These are phyloP conservation scores for Monosporascus sp. DNA, from an alignment of 2,329 filamentous ascomycete genomes.

Conservation along the genomic window DNA sequence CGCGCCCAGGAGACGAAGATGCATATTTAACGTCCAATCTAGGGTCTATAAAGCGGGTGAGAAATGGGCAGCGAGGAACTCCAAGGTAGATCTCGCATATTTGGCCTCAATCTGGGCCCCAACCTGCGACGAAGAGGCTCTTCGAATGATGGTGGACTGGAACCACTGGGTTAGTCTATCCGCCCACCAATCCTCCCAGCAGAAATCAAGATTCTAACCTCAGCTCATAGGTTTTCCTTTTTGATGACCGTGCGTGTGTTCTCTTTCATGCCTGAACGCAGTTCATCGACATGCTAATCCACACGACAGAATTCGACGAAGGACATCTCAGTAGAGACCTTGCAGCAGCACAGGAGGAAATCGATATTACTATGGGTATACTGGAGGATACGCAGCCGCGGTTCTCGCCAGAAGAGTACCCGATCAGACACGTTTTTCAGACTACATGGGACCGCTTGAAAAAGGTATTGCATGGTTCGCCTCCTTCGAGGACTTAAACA, in stretches of 20 bases:
- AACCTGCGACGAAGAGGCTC: constrained; percentile 3
- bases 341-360: constrained; percentile 10
- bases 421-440: constrained; percentile 12
- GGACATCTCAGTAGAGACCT: constrained; percentile 10
- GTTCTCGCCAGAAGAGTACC: constrained; percentile 2
- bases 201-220: neutral
- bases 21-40: neutral
- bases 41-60: constrained; percentile 10
- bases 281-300: too few species aligned
- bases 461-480: neutral
- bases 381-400: constrained; percentile 5
- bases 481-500: too few species aligned
- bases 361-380: constrained; percentile 7
- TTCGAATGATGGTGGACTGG: constrained; percentile 11
- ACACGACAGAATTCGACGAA: constrained; percentile 10
- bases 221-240: constrained; percentile 5
- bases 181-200: neutral
- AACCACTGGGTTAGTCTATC: constrained; percentile 8
- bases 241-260: constrained; percentile 11
- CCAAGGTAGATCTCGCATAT: constrained; percentile 6
- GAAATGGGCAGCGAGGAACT: constrained; percentile 3
- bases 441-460: constrained; percentile 9
- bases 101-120: constrained; percentile 9
- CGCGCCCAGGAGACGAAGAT: too few species aligned
- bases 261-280: neutral